phyloP scores from a whole-genome alignment of 2,329 filamentous ascomycete species.

The Fusarium sp. region DNA sequence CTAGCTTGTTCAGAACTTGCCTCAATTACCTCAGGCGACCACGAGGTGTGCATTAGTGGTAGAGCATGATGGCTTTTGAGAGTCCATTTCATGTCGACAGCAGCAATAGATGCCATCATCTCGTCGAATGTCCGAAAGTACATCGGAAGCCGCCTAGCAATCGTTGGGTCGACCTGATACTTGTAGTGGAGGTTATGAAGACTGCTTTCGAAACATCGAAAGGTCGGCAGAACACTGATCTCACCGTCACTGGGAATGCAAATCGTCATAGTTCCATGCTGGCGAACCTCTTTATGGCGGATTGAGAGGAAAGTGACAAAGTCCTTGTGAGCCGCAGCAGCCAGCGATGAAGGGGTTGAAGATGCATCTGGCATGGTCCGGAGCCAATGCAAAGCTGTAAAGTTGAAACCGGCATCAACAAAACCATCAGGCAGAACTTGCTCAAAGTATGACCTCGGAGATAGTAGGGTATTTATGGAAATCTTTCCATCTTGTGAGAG shows the following conservation, averaged over 20 bases:
- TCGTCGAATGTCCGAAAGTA: neutral
- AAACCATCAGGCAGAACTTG: neutral
- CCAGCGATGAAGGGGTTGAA: rapidly evolving
- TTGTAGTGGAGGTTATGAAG: neutral
- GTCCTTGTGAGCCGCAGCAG: neutral
- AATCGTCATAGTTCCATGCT: neutral
- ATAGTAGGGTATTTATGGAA: neutral
- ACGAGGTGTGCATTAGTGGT: neutral
- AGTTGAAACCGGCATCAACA: neutral
- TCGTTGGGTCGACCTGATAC: neutral
- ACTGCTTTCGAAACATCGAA: neutral
- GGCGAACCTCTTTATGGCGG: neutral
- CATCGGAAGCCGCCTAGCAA: neutral
- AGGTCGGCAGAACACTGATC: rapidly evolving
- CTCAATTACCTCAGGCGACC: neutral
- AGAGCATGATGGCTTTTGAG: rapidly evolving
- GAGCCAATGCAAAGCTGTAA: neutral
- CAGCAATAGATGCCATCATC: rapidly evolving
- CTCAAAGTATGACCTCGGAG: neutral
- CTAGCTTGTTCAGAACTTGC: rapidly evolving
- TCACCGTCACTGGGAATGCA: neutral
- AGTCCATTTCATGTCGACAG: neutral
- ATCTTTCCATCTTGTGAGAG: neutral
- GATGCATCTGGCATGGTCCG: neutral
- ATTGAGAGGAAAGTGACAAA: neutral